Percentiles rank a stretch among this genome's conserved stretches.
These are phyloP conservation scores for Fraxinus albicans DNA, from an alignment of 305 asterid genomes.

Conservation along the genomic window DNA sequence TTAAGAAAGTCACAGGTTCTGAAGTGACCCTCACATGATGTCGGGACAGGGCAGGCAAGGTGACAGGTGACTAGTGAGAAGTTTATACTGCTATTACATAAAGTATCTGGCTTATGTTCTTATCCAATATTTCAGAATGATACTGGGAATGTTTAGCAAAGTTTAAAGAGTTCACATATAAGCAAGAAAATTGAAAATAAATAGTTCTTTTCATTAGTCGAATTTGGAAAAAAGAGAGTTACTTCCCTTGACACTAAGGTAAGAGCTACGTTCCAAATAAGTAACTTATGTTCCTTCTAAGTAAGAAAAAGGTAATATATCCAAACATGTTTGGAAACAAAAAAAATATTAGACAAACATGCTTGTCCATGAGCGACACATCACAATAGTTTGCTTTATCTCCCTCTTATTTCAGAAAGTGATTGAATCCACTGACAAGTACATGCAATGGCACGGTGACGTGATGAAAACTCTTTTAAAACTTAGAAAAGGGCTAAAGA, in stretches of 20 bases:
- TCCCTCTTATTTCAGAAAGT: constrained; percentile 8
- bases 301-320: background rate
- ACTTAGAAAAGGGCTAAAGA: background rate
- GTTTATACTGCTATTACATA: background rate
- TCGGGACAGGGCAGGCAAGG: background rate
- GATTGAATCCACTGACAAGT: constrained; percentile 8
- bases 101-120: background rate
- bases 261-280: background rate
- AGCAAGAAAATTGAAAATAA: background rate
- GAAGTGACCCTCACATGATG: background rate
- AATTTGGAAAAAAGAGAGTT: background rate
- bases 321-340: background rate
- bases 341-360: background rate
- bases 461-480: background rate
- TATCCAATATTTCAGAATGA: background rate
- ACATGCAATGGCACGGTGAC: background rate
- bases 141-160: background rate
- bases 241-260: background rate
- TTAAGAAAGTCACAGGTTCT: background rate
- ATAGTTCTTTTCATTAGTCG: background rate
- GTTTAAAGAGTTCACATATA: background rate
- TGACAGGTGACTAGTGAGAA: background rate
- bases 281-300: background rate
- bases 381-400: constrained; percentile 10
- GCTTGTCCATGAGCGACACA: background rate